Evolutionary conservation across 345 rosid species (phyloP), one percentile per base, ranked within the genome.

Genomic region (Diplotaxis tenuifolia): DNA sequence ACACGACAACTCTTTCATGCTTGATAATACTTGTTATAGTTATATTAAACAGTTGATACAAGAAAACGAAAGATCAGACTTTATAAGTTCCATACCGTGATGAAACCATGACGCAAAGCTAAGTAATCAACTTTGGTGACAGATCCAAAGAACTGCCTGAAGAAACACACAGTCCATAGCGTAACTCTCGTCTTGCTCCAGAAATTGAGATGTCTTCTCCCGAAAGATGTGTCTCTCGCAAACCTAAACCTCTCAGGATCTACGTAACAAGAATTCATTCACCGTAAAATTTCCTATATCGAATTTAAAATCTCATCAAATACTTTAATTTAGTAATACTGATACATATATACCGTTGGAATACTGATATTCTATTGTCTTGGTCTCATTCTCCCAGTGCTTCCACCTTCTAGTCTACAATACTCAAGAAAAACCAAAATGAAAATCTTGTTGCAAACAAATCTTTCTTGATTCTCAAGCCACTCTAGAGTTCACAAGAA

Each of bases 241-340:
- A 89, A 92, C 71, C 99, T 82, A 71, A 95, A 95, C 80, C 97
- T 89, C 82, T 95, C 92, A 3, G 99, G 99, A 84, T 95, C 99
- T 95, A 64, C 72, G 80, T 36, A 1, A 38, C 72, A 36, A 18
- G 50, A 64, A 64, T 6, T 32, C 3, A 54, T 25, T 38, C 74
- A 68, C 27, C 1, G 0, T 36, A 32, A 63, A 76, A 5, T 9
- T 62, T 20, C 22, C 31, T 9, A 10, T 16, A 14, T 7, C 1
- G 53, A 4, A 15, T 16, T 47, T 47, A 2, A 47, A 15, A 15
- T 47, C 21, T 16, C 0, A 42, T 25, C 12, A 9, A n/a, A n/a
- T n/a, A n/a, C n/a, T 18, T 67, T 14, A 20, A 29, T 28, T n/a
- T n/a, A 52, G 1, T 31, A n/a, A n/a, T n/a, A n/a, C n/a, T n/a